Evolutionary conservation across 2,329 filamentous ascomycete species (phyloP), one percentile per base, ranked within the genome.

Genomic region (Xylariales sp.): DNA sequence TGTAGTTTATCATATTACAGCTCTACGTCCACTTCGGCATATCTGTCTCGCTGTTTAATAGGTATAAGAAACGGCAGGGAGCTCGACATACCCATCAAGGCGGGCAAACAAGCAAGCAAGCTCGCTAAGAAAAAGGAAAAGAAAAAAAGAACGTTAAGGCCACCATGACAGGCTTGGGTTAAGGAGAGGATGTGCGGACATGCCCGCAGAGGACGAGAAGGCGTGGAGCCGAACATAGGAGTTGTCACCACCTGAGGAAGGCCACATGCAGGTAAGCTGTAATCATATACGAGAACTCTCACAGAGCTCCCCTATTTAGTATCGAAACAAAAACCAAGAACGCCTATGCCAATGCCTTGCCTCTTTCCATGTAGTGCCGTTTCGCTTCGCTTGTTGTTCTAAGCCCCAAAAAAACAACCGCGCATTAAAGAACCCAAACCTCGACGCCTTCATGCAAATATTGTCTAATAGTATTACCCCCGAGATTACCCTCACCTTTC

Each of bases 311-410:
- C 30, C 46, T 62, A 59, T 28, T 39, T 50, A 62, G 49, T 62
- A 54, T 58, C 57, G 43, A 43, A 30, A 50, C 49, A 43, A 34
- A 52, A 70, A 41, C 9, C 71, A 70, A 71, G 30, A 75, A 76
- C 75, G 70, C 75, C 75, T 72, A 67, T 73, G 65, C 71, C 68
- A 72, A 76, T 74, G 75, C 72, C 68, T 32, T 49, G 41, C 56
- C 55, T 60, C 36, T 67, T 64, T 57, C 69, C 64, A 67, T 72
- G 60, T 61, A 67, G 60, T 69, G 63, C 50, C 62, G 41, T 65
- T 63, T 64, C 52, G 48, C 52, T 50, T 59, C 58, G 46, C 56
- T 65, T 63, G 62, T 62, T 66, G 61, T 68, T 69, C 66, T 60
- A 69, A 70, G 55, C 53, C 65, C 56, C 48, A 56, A 63, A 65